These are phyloP conservation scores for Dendrobium officinale DNA, from an alignment of 106 monocot genomes.

Conservation along the genomic window DNA sequence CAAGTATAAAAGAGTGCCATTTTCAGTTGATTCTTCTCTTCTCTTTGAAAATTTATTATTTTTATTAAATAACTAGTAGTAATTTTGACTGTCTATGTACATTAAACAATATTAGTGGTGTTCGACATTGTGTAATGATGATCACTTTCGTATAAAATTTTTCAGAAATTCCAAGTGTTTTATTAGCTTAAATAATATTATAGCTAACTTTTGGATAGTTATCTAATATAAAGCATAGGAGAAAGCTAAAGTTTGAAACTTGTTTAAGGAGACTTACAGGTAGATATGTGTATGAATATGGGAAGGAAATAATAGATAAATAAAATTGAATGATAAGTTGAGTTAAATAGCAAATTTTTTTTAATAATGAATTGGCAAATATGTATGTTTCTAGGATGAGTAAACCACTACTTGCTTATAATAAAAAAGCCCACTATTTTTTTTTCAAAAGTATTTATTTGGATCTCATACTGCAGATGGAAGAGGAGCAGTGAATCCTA, in stretches of 20 bases:
- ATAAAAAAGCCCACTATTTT: background rate
- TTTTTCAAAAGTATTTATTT: background rate
- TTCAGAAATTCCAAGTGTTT: background rate
- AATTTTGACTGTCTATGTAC: background rate
- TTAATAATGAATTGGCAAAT: background rate
- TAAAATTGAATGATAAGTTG: background rate
- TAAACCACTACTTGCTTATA: background rate
- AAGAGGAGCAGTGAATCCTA: conserved; percentile 54
- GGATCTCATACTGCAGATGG: conserved; percentile 31
- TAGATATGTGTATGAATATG: background rate
- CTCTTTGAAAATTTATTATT: background rate
- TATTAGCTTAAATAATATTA: background rate
- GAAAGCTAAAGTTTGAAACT: background rate
- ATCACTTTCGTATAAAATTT: background rate
- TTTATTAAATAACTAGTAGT: background rate
- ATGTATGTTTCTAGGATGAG: background rate
- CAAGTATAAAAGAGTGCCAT: background rate
- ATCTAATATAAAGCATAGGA: background rate
- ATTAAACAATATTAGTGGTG: no score
- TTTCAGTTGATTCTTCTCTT: background rate
- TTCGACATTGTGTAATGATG: background rate
- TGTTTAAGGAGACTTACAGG: background rate
- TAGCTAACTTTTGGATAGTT: background rate
- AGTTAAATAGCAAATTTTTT: background rate
- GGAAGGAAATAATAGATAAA: background rate